Percentiles rank a stretch among this genome's conserved stretches.
Conservation (phyloP, 2,329 filamentous ascomycete genomes). For the Ceratocystis alfenasii region DNA sequence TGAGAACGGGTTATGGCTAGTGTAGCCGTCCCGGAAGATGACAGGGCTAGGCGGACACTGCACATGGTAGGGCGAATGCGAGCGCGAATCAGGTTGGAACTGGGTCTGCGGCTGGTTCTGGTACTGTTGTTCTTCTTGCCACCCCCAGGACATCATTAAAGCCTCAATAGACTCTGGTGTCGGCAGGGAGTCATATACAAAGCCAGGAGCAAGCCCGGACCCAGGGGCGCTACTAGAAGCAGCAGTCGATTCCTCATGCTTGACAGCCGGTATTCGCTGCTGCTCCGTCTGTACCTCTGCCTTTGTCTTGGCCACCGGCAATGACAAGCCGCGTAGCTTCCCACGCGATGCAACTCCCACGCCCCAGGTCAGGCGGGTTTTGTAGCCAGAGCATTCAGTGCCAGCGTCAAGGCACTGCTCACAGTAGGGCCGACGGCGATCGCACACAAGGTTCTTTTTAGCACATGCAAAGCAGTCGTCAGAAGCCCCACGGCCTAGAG, state of each 20-base stretch:
- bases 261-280: background rate
- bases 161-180: background rate
- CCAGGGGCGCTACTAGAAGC: background rate
- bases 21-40: slow-evolving; percentile 27
- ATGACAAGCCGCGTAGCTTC: slow-evolving; percentile 78
- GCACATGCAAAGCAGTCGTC: slow-evolving; percentile 93
- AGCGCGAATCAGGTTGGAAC: slow-evolving; percentile 23
- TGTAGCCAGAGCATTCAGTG: slow-evolving; percentile 90
- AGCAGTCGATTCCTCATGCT: background rate
- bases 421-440: slow-evolving; percentile 85
- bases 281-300: slow-evolving; percentile 29
- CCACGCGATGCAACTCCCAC: slow-evolving; percentile 90
- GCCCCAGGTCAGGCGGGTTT: slow-evolving; percentile 92
- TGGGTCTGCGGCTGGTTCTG: slow-evolving; percentile 28
- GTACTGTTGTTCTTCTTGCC: background rate
- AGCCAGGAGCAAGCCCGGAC: background rate
- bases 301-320: slow-evolving; percentile 53
- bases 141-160: background rate
- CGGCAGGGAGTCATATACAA: background rate
- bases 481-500: slow-evolving; percentile 74
- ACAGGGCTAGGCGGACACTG: slow-evolving; percentile 41
- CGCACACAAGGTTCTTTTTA: slow-evolving; percentile 73
- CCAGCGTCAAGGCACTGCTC: slow-evolving; percentile 85
- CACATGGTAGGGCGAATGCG: slow-evolving; percentile 24
- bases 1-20: background rate